Base-by-base conservation (phyloP, 441 rosid genomes). In the Mallotus repandus region DNA sequence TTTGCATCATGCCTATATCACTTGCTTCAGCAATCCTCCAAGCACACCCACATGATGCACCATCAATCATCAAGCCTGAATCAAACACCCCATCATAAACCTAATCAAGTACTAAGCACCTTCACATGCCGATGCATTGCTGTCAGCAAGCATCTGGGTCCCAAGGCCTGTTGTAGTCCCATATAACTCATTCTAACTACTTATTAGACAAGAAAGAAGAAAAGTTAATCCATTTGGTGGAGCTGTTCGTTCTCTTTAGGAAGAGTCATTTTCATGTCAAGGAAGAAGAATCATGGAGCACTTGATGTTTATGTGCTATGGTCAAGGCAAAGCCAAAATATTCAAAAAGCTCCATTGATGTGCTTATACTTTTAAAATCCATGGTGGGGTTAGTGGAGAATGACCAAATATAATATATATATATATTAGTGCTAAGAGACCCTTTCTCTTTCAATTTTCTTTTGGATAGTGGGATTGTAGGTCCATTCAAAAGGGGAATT, bases 1-100 rank as follows among this genome's bases (percentile, higher is more conserved):
- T 96, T 61, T 92, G 98, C 91, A 88, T 96, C 87, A 96, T 92
- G 99, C 98, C 98, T 12, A 82, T 94, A 75, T 94, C 99, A 41
- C 83, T 96, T 61, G 98, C 99, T 49, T 82, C 97, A 2, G 97
- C 95, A 4, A 92, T 96, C 71, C 92, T 88, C 84, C 87, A 82
- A 48, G 76, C 94, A 12, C 97, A 89, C 65, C 91, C 96, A 22
- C 91, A 85, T 0, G 97, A 96, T 72, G 76, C 91, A 59, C 77
- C 92, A 21, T 71, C 90, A 16, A 77, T 84, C 49, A 86, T 91
- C 70, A 93, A 93, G 79, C 90, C 94, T 3, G 98, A 92, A 81
- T 78, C 86, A 4, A 90, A 83, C 71, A 88, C 89, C 52, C 90
- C 88, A 53, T 76, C 89, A 10, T 93, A 81, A 80, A 56, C 72